A percentile compares a stretch with the other conserved stretches of the same genome.
phyloP scores from a whole-genome alignment of 1,284 basidiomycete genomes.

The Phylloboletellus chloephorus region DNA sequence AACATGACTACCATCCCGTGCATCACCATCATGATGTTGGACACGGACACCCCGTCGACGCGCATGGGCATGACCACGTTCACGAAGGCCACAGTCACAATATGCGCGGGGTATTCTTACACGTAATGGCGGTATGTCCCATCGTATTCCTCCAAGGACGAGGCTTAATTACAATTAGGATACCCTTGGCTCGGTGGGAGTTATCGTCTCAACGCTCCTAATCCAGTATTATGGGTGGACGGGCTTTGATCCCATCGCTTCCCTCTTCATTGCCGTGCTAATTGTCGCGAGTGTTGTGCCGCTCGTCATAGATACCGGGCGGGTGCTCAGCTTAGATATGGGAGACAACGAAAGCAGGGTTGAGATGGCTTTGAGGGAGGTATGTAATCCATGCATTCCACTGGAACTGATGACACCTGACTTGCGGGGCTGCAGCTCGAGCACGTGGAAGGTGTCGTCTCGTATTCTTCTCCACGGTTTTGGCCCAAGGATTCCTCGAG shows the following conservation, averaged over 20 bases:
- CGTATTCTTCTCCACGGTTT: slow-evolving; percentile 81
- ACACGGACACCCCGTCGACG: slow-evolving; percentile 44
- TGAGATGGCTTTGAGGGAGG: slow-evolving; percentile 70
- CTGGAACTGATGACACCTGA: slow-evolving; percentile 19
- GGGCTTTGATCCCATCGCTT: slow-evolving; percentile 97
- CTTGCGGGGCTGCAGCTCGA: slow-evolving; percentile 41
- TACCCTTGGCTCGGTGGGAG: slow-evolving; percentile 92
- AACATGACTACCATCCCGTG: slow-evolving; percentile 29
- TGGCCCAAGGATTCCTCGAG: slow-evolving; percentile 93
- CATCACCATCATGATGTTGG: slow-evolving; percentile 30
- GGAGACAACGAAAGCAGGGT: slow-evolving; percentile 66
- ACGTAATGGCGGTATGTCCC: slow-evolving; percentile 76
- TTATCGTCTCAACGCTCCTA: slow-evolving; percentile 93
- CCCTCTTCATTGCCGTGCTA: slow-evolving; percentile 91
- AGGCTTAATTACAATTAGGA: slow-evolving; percentile 45
- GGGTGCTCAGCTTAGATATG: slow-evolving; percentile 84
- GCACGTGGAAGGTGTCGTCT: slow-evolving; percentile 71
- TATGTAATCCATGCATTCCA: slow-evolving; percentile 29
- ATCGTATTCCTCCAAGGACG: slow-evolving; percentile 10
- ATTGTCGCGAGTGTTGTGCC: slow-evolving; percentile 96
- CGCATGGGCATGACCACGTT: slow-evolving; percentile 43
- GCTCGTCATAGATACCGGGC: slow-evolving; percentile 89
- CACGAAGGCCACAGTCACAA: slow-evolving; percentile 92
- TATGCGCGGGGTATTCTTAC: slow-evolving; percentile 98
- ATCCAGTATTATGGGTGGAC: slow-evolving; percentile 99